Percentiles rank a stretch among this genome's conserved stretches.
Conservation (phyloP, 2,329 filamentous ascomycete genomes). For the Penicillium griseofulvum region DNA sequence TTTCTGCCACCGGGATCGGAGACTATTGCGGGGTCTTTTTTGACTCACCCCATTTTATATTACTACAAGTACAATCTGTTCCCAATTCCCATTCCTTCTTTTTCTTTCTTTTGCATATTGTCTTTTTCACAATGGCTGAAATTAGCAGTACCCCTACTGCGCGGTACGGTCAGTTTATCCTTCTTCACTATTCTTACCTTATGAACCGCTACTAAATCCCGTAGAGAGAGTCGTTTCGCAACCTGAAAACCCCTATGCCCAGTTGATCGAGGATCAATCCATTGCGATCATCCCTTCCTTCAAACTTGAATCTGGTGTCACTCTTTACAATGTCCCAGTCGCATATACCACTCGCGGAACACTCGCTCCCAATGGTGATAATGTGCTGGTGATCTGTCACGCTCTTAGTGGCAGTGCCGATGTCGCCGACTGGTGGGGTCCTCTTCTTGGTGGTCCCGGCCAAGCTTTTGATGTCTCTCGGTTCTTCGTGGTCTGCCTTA, state of each 20-base stretch:
- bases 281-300: conserved; percentile 85
- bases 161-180: conserved; percentile 40
- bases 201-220: conserved; percentile 53
- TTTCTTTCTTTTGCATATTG: conserved; percentile 5
- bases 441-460: conserved; percentile 52
- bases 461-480: conserved; percentile 54
- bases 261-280: conserved; percentile 82
- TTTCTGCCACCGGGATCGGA: conserved; percentile 9
- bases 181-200: conserved; percentile 5
- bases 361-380: conserved; percentile 56
- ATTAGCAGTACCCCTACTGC: conserved; percentile 16
- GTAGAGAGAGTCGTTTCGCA: conserved; percentile 60
- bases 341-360: conserved; percentile 63
- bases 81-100: background rate
- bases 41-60: conserved; percentile 5
- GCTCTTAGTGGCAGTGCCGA: conserved; percentile 56
- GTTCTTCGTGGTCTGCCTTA: conserved; percentile 55
- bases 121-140: conserved; percentile 27
- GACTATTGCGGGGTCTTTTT: conserved; percentile 1
- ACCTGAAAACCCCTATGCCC: conserved; percentile 86
- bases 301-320: conserved; percentile 87
- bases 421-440: conserved; percentile 57
- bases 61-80: background rate
- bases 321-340: conserved; percentile 69
- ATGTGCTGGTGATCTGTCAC: conserved; percentile 62